Evolutionary conservation across 2,329 filamentous ascomycete species (phyloP).

Genomic region (Fusarium sp.): DNA sequence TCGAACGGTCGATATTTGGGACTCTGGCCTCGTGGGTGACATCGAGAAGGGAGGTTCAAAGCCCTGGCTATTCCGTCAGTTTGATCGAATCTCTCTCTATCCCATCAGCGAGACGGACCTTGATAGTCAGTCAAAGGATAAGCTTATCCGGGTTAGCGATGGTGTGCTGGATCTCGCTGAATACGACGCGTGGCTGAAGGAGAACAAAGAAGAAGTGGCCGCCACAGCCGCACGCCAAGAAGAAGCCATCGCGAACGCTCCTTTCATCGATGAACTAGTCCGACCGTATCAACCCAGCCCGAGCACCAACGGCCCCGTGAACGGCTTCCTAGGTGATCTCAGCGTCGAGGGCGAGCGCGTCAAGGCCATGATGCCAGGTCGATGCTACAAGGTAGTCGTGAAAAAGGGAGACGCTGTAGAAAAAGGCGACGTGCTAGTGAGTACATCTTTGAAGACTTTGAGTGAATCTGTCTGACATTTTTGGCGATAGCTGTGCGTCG

Average conservation of each 20-base stretch:
- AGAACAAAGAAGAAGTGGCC: constrained; percentile 45
- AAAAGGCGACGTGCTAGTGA: constrained; percentile 48
- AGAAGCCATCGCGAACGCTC: constrained; percentile 42
- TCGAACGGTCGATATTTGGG: constrained; percentile 52
- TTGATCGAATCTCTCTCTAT: constrained; percentile 52
- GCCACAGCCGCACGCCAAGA: constrained; percentile 36
- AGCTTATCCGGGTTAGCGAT: constrained; percentile 45
- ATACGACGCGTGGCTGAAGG: constrained; percentile 50
- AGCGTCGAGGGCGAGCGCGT: constrained; percentile 42
- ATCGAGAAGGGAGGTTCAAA: neutral
- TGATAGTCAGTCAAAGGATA: constrained; percentile 32
- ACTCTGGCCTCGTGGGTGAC: constrained; percentile 21
- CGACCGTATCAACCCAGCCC: constrained; percentile 40
- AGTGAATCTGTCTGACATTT: constrained; percentile 4
- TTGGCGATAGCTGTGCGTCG: constrained; percentile 45
- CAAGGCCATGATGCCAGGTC: constrained; percentile 50
- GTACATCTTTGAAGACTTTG: neutral
- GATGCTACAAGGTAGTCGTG: constrained; percentile 50
- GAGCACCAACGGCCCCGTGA: neutral
- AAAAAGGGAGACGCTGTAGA: constrained; percentile 40
- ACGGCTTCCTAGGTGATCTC: neutral
- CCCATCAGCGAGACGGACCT: constrained; percentile 45
- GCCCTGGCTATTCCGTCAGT: constrained; percentile 48
- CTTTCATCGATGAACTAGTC: constrained; percentile 47
- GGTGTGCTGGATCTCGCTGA: constrained; percentile 46